Base-by-base conservation (phyloP, 306 rosid species). In the Acacia confusa region DNA sequence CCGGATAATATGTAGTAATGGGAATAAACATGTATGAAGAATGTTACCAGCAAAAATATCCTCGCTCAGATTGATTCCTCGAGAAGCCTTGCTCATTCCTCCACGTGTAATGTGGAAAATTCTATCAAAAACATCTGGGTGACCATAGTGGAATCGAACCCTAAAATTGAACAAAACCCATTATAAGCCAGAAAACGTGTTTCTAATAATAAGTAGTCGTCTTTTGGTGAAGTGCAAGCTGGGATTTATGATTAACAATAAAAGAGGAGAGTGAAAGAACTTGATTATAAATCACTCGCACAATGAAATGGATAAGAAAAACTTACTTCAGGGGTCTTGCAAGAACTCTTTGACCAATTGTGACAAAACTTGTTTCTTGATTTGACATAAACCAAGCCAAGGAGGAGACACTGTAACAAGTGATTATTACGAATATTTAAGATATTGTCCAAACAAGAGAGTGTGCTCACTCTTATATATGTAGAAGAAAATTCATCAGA, bases 351-450 rank as follows among this genome's bases (percentile, higher is more conserved):
- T 95, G 99, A 63, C 99, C 99, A 63, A 95, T 85, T 65, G 99
- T 95, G 77, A 95, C 99, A 81, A 95, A 95, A 82, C 96, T 90
- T 71, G 95, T 90, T 84, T 95, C 99, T 88, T 95, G 99, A 90
- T 95, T 95, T 78, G 99, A 95, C 99, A 95, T 95, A 82, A 95
- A 95, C 99, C 99, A 95, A 74, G 97, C 99, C 92, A 93, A 81
- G 64, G 99, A 95, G 77, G 99, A 95, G 58, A 95, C 99, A 93
- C 99, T 95, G 97, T 70, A 76, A 73, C 77, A 79, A 79, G 74
- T 71, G 34, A 65, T 58, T 44, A 61, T 65, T 44, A 61, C 76
- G 57, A 57, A 70, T 53, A 65, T 67, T 61, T 67, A 57, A 68
- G 34, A 75, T 53, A 68, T 67, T 58, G 61, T 38, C 44, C 9